Evolutionary conservation across 495 filamentous ascomycete genomes (phyloP).

Genomic region (Neurospora sp.): DNA sequence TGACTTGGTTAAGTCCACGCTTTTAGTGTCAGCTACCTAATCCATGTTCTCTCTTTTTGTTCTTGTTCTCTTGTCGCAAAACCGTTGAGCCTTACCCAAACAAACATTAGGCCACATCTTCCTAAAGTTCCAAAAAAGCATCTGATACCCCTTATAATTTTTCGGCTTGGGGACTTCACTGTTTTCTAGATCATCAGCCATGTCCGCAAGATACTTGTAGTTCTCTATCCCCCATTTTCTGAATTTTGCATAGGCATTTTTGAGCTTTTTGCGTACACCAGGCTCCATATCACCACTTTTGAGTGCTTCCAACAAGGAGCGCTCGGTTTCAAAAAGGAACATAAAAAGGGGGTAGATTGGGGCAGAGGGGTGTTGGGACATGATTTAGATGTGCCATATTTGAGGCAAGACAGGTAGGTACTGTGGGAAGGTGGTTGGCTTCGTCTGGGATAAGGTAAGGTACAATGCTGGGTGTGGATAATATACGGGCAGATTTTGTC

Average conservation of each 20-base stretch:
- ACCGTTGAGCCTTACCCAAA: not conserved
- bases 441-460: not conserved
- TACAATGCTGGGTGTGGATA: not conserved
- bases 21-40: not conserved
- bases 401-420: not conserved
- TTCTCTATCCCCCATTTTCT: not conserved
- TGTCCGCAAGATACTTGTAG: not conserved
- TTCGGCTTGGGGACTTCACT: not conserved
- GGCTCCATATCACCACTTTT: not conserved
- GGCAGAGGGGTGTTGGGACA: not conserved
- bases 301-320: not conserved
- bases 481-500: not conserved
- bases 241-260: not conserved
- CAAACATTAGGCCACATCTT: not conserved
- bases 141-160: not conserved
- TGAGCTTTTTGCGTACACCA: not conserved
- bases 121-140: not conserved
- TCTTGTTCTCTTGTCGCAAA: not conserved
- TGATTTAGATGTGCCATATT: not conserved
- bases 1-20: not conserved
- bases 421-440: not conserved
- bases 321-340: not conserved
- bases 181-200: not conserved
- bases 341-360: not conserved
- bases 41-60: not conserved